Conservation (phyloP, 495 filamentous ascomycete genomes). For the Penicillium soppii region DNA sequence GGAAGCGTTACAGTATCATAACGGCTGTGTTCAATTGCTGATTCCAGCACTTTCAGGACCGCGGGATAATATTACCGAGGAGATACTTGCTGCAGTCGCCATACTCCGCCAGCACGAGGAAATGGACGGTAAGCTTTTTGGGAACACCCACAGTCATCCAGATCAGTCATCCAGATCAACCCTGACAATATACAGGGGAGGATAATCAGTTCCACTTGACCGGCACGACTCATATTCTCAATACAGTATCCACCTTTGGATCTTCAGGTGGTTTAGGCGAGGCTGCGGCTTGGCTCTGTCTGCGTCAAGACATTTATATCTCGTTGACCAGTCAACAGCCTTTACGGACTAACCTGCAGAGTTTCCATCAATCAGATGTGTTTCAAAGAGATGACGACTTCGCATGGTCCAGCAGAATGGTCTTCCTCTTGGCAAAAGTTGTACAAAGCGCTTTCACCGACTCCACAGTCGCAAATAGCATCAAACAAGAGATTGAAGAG, state of each 20-base stretch:
- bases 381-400: slow-evolving; percentile 30
- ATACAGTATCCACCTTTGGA: slow-evolving; percentile 27
- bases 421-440: slow-evolving; percentile 26
- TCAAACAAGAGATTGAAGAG: slow-evolving; percentile 17
- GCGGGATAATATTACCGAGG: slow-evolving; percentile 21
- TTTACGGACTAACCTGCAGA: slow-evolving; percentile 24
- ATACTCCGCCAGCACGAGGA: slow-evolving; percentile 33
- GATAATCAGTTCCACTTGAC: slow-evolving; percentile 34
- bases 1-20: slow-evolving; percentile 32
- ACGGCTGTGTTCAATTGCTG: slow-evolving; percentile 25
- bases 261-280: slow-evolving; percentile 29
- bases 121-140: slow-evolving; percentile 33
- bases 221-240: slow-evolving; percentile 29
- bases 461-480: not conserved
- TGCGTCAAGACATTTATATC: slow-evolving; percentile 31
- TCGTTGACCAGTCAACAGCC: slow-evolving; percentile 27
- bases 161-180: not conserved
- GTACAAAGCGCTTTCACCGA: slow-evolving; percentile 22
- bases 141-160: too few relatives aligned
- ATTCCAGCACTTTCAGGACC: slow-evolving; percentile 26
- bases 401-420: slow-evolving; percentile 30
- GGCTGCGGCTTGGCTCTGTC: slow-evolving; percentile 33
- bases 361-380: slow-evolving; percentile 23
- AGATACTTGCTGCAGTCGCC: slow-evolving; percentile 28
- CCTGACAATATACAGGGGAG: slow-evolving; percentile 17